Percentiles rank a stretch among this genome's conserved stretches.
These are phyloP conservation scores for Plasmodium falciparum DNA, from an alignment of 169 alveolate species.

Conservation along the genomic window DNA sequence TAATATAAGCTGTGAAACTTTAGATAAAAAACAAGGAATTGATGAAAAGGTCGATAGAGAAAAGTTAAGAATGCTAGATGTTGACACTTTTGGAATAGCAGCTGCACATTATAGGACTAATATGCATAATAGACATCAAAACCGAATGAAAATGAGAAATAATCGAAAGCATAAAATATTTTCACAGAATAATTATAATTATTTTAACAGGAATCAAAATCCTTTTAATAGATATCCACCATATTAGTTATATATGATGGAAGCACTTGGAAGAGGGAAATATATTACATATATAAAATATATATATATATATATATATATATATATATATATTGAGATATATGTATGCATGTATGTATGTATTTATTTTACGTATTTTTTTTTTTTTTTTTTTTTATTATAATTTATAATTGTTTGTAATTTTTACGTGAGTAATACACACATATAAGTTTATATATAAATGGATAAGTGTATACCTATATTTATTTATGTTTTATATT, in stretches of 20 bases:
- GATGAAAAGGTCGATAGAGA: slow-evolving; percentile 80
- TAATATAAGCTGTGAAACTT: slow-evolving; percentile 78
- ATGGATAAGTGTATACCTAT: background rate
- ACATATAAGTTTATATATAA: background rate
- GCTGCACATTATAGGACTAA: slow-evolving; percentile 79
- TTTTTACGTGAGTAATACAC: background rate
- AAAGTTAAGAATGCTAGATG: slow-evolving; percentile 84
- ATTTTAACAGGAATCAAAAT: slow-evolving; percentile 51
- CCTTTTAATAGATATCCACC: slow-evolving; percentile 75
- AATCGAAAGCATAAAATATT: slow-evolving; percentile 48
- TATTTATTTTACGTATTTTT: background rate
- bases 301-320: slow-evolving; percentile 22
- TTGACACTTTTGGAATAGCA: slow-evolving; percentile 87
- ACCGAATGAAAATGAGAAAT: slow-evolving; percentile 67
- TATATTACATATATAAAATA: slow-evolving; percentile 1
- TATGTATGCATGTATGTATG: background rate
- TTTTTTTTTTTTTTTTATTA: background rate
- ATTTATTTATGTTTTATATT: background rate
- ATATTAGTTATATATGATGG: slow-evolving; percentile 16
- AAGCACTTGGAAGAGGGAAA: slow-evolving; percentile 7
- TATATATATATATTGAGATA: background rate
- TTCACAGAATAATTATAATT: slow-evolving; percentile 42
- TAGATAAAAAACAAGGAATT: slow-evolving; percentile 76
- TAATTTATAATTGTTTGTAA: background rate
- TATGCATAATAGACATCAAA: slow-evolving; percentile 71